phyloP scores from a whole-genome alignment of 208 protist species.

The Crithidia mellificae region DNA sequence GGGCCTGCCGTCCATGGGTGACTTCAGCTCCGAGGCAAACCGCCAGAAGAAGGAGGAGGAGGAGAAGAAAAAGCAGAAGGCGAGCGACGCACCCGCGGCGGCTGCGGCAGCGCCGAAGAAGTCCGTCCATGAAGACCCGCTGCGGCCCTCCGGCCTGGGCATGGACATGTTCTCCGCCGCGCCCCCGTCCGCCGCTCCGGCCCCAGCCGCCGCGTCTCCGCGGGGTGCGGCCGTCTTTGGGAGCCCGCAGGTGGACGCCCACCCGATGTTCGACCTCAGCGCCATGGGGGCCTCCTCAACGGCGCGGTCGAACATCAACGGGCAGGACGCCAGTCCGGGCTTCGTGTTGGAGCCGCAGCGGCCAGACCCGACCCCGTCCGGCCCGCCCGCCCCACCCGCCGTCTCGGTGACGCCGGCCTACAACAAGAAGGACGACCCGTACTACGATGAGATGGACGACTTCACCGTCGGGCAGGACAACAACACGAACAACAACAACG shows the following conservation, averaged over 20 bases:
- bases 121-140: constrained; percentile 40
- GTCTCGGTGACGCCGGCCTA: constrained; percentile 16
- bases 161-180: constrained; percentile 60
- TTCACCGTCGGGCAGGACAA: constrained; percentile 42
- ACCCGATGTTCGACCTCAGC: constrained; percentile 37
- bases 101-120: constrained; percentile 13
- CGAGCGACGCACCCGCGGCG: constrained; percentile 6
- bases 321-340: constrained; percentile 12
- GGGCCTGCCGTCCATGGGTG: constrained; percentile 62
- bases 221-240: constrained; percentile 9
- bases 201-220: constrained; percentile 9
- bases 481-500: constrained; percentile 17
- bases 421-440: constrained; percentile 55
- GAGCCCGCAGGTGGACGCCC: constrained; percentile 1
- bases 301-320: background rate
- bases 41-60: constrained; percentile 14
- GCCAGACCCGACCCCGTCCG: constrained; percentile 7
- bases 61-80: constrained; percentile 4
- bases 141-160: constrained; percentile 44
- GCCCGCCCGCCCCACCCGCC: constrained; percentile 11
- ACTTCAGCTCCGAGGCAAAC: constrained; percentile 44
- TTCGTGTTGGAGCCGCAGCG: constrained; percentile 37
- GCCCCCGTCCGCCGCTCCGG: constrained; percentile 8
- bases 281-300: constrained; percentile 23
- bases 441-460: constrained; percentile 80